Evolutionary conservation across 2,329 filamentous ascomycete species (phyloP), one percentile per base, ranked within the genome.

Genomic region (Xylariomycetidae sp.): DNA sequence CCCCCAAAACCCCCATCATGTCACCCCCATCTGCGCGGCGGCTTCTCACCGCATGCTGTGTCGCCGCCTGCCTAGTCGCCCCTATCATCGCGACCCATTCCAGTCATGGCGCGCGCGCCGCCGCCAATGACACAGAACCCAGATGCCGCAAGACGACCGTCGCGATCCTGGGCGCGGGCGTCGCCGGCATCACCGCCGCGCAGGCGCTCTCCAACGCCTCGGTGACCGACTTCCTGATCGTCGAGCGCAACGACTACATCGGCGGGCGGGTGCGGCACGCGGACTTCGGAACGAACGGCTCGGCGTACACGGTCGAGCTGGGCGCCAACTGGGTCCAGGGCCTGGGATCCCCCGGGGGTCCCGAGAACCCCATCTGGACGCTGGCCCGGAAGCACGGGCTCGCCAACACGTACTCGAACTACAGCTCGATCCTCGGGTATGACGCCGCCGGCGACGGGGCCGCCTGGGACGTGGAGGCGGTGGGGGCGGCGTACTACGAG

Each of bases 321-420:
- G 81, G 81, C 3, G 80, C 81, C 6, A 85, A 85, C 41, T 85
- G 81, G 81, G 53, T 68, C 0, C 51, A 59, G 22, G 56, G 51
- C 1, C 38, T 53, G 0, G 52, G 52, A 4, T 44, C 46, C 14
- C 48, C 25, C 34, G 53, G 54, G 5, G 54, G 51, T 3, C 62
- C 61, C 20, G 70, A 77, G 30, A 80, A 84, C 31, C 80, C 80
- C 0, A 72, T 84, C 28, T 82, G 77, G 75, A 70, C 66, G 0
- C 53, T 80, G 50, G 70, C 72, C 1, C 69, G 81, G 54, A 79
- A 82, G 48, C 69, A 77, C 44, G 59, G 69, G 1, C 42, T 84
- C 7, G 58, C 61, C 2, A 82, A 72, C 31, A 68, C 64, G 0
- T 73, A 67, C 37, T 82, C 78, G 0, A 66, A 84, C 48, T 79